A percentile compares a stretch with the other conserved stretches of the same genome.
These are phyloP conservation scores for Lactarius evosmus DNA, from an alignment of 768 basidiomycete genomes.

Conservation along the genomic window DNA sequence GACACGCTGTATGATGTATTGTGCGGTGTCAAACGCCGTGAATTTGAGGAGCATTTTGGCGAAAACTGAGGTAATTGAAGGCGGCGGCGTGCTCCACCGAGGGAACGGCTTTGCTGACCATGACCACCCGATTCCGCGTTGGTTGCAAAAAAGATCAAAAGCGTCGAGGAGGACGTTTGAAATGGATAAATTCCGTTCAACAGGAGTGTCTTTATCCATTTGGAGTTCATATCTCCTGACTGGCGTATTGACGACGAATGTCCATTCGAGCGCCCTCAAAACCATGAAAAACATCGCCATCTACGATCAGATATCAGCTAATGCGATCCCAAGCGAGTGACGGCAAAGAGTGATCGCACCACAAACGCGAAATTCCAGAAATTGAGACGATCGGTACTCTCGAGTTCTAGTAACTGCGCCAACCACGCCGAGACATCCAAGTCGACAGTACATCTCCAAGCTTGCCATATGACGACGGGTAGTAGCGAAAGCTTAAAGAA, in stretches of 20 bases:
- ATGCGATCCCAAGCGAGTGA: background rate
- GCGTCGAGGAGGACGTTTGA: conserved; percentile 18
- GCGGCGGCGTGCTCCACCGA: background rate
- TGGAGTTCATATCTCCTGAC: conserved; percentile 2
- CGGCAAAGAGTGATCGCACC: background rate
- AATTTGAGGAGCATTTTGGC: conserved; percentile 2
- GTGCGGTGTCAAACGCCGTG: conserved; percentile 5
- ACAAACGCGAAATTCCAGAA: conserved; percentile 10
- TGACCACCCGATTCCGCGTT: conserved; percentile 23
- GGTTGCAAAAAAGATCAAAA: conserved; percentile 18
- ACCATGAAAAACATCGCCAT: background rate
- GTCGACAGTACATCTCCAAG: conserved; percentile 1
- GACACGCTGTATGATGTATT: conserved; percentile 2
- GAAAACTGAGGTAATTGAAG: background rate
- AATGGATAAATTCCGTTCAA: conserved; percentile 11
- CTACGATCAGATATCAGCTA: background rate
- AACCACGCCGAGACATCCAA: conserved; percentile 2
- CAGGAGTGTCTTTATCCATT: background rate
- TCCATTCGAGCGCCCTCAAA: conserved; percentile 16
- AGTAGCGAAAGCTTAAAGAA: conserved; percentile 5
- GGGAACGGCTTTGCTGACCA: conserved; percentile 19
- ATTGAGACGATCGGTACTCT: background rate
- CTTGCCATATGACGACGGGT: conserved; percentile 12
- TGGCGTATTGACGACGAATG: conserved; percentile 8
- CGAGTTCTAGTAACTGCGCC: background rate